These are phyloP conservation scores for Persicaria tinctoria DNA, from an alignment of 148 eudicot species.

Conservation along the genomic window DNA sequence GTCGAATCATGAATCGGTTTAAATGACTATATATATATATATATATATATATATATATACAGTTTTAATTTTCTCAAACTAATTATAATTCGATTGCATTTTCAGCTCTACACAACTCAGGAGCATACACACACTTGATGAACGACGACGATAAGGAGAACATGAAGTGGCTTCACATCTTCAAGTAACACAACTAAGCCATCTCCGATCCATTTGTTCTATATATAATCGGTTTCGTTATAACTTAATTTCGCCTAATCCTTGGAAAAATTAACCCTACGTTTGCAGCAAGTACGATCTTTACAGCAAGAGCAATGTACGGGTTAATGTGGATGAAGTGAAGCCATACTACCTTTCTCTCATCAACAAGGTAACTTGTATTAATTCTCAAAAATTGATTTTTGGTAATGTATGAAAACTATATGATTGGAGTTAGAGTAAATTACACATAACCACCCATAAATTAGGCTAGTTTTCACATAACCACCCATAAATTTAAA, in stretches of 20 bases:
- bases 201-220: neutral
- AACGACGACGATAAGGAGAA: slow-evolving; percentile 70
- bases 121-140: slow-evolving; percentile 73
- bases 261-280: too few relatives aligned
- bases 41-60: neutral
- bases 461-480: too few relatives aligned
- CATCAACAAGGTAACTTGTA: slow-evolving; percentile 30
- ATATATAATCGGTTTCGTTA: neutral
- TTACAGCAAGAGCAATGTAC: slow-evolving; percentile 47
- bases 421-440: too few relatives aligned
- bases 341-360: slow-evolving; percentile 50
- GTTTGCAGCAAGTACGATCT: slow-evolving; percentile 37
- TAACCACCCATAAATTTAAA: too few relatives aligned
- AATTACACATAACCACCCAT: too few relatives aligned
- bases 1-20: too few relatives aligned
- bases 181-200: slow-evolving; percentile 32
- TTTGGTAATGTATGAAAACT: too few relatives aligned
- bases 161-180: slow-evolving; percentile 69
- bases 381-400: too few relatives aligned
- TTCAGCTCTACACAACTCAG: slow-evolving; percentile 55
- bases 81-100: neutral
- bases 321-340: slow-evolving; percentile 27
- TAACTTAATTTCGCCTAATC: too few relatives aligned
- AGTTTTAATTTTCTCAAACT: neutral
- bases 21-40: neutral